Percentiles rank a stretch among this genome's conserved stretches.
These are phyloP conservation scores for Plectranthus barbatus DNA, from an alignment of 257 asterid species.

Conservation along the genomic window DNA sequence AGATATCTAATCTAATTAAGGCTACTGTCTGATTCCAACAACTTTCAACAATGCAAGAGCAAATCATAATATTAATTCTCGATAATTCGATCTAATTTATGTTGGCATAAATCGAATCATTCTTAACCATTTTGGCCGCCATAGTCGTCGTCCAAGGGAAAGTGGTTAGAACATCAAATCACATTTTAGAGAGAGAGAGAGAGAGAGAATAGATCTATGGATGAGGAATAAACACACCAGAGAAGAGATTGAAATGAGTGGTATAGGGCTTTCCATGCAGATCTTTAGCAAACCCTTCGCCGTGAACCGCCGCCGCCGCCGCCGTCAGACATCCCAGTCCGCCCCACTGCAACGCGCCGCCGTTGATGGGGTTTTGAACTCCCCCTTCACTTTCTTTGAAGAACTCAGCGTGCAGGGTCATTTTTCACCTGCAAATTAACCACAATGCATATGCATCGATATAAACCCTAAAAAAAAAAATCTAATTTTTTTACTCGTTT, in stretches of 20 bases:
- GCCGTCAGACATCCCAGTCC: conserved; percentile 31
- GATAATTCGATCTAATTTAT: no score
- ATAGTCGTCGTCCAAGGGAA: no score
- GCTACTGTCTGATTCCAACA: no score
- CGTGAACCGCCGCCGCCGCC: conserved; percentile 14
- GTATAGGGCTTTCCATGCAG: conserved; percentile 18
- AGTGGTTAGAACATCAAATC: no score
- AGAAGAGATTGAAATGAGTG: conserved; percentile 27
- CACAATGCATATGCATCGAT: background rate
- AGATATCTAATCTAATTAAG: no score
- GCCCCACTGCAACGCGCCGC: conserved; percentile 44
- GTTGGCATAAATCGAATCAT: background rate
- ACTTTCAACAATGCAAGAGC: no score
- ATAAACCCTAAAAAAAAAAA: conserved; percentile 15
- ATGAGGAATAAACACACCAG: conserved; percentile 24
- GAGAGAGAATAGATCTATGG: no score
- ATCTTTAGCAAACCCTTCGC: conserved; percentile 21
- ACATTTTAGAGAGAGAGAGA: no score
- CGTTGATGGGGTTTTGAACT: conserved; percentile 15
- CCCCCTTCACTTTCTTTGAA: conserved; percentile 36
- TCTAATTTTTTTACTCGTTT: background rate
- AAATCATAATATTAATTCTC: no score
- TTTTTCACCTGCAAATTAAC: conserved; percentile 10
- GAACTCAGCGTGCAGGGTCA: conserved; percentile 37
- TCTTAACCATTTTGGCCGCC: no score